A percentile compares a stretch with the other conserved stretches of the same genome.
These are phyloP conservation scores for Lipomyces sp. DNA, from an alignment of 805 yeast genomes.

Conservation along the genomic window DNA sequence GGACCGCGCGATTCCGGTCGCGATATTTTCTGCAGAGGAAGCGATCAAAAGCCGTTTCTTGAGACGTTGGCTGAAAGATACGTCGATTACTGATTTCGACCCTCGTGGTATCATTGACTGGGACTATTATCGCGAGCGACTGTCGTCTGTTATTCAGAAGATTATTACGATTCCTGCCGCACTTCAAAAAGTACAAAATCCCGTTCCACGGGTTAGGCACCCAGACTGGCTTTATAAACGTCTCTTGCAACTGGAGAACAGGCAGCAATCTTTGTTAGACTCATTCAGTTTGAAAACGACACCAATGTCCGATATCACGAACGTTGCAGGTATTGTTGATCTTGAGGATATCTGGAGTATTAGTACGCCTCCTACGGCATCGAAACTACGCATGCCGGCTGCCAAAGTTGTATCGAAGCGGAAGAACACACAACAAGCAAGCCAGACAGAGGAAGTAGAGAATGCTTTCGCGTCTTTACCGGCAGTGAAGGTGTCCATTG, in stretches of 20 bases:
- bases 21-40: slow-evolving; percentile 85
- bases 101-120: slow-evolving; percentile 91
- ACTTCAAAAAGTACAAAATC: slow-evolving; percentile 80
- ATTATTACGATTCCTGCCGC: slow-evolving; percentile 98
- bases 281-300: slow-evolving; percentile 57
- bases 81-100: slow-evolving; percentile 76
- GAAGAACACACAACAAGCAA: slow-evolving; percentile 41
- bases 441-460: slow-evolving; percentile 40
- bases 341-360: slow-evolving; percentile 39
- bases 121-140: slow-evolving; percentile 87
- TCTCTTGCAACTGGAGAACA: slow-evolving; percentile 60
- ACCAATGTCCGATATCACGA: slow-evolving; percentile 49
- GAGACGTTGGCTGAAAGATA: slow-evolving; percentile 85
- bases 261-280: slow-evolving; percentile 66
- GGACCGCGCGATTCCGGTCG: slow-evolving; percentile 95
- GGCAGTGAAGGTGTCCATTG: slow-evolving; percentile 42
- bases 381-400: slow-evolving; percentile 37
- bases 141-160: slow-evolving; percentile 91
- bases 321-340: slow-evolving; percentile 38
- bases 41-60: slow-evolving; percentile 71
- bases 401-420: slow-evolving; percentile 50
- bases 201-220: slow-evolving; percentile 91
- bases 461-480: slow-evolving; percentile 55
- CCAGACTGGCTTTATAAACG: slow-evolving; percentile 88
- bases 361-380: not conserved